A percentile compares a stretch with the other conserved stretches of the same genome.
Evolutionary conservation across 1,284 basidiomycete genomes (phyloP).

Genomic region (Ustilago nuda): DNA sequence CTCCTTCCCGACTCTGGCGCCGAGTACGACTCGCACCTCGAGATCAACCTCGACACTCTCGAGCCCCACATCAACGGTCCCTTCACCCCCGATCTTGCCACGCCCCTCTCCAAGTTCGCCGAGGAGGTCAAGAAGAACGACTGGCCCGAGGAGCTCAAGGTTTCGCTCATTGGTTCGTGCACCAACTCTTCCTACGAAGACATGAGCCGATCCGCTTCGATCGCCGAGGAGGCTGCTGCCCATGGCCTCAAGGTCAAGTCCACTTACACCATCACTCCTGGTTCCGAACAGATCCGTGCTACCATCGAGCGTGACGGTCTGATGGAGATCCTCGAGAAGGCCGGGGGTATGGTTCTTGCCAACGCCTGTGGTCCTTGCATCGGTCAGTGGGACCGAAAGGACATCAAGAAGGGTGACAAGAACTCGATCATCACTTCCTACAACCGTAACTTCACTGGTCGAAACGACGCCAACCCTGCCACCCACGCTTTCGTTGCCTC

Average conservation of each 20-base stretch:
- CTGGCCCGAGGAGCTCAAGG: constrained; percentile 97
- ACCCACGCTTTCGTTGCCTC: constrained; percentile 99
- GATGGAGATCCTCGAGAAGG: constrained; percentile 85
- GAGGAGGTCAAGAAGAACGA: constrained; percentile 91
- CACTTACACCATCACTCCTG: constrained; percentile 96
- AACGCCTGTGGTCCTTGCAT: constrained; percentile 99
- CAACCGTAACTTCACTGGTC: constrained; percentile 99
- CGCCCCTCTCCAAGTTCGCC: constrained; percentile 88
- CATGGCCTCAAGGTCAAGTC: constrained; percentile 92
- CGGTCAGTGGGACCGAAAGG: constrained; percentile 97
- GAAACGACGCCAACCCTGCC: constrained; percentile 98
- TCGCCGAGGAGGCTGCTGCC: constrained; percentile 85
- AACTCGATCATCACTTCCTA: constrained; percentile 97
- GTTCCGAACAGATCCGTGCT: constrained; percentile 97
- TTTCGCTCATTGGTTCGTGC: constrained; percentile 97
- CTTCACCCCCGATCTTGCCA: constrained; percentile 74
- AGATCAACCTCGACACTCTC: constrained; percentile 94
- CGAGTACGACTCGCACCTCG: constrained; percentile 93
- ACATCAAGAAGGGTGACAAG: constrained; percentile 94
- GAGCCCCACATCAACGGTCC: constrained; percentile 99
- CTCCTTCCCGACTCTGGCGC: constrained; percentile 87
- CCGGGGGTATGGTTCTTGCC: constrained; percentile 92
- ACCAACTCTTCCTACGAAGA: constrained; percentile 99
- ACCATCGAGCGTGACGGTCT: constrained; percentile 97
- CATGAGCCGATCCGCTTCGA: constrained; percentile 96